Evolutionary conservation across 805 yeast genomes (phyloP), one percentile per base, ranked within the genome.

Genomic region (Naumovozyma castellii): DNA sequence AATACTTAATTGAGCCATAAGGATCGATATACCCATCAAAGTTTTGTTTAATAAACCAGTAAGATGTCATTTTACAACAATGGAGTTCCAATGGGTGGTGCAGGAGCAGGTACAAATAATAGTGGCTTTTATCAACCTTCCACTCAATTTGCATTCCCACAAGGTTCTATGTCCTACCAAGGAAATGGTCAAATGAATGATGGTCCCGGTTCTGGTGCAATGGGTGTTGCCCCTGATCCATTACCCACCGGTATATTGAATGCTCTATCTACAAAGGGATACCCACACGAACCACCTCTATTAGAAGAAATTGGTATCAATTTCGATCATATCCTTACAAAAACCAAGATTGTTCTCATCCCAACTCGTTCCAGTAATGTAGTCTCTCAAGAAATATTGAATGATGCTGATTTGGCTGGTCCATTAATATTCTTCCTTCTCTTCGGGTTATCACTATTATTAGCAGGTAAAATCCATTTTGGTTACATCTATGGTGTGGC

Each of bases 401-500:
- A 79, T 39, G 98, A 90, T 61, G 73, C 92, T 18, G 98, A 92
- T 57, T 69, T 92, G 49, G 97, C 97, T 0, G 98, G 98, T 1
- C 98, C 98, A 1, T 70, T 92, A 25, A 65, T 92, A 32, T 92
- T 90, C 61, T 90, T 90, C 54, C 66, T 92, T 38, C 62, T 86
- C 41, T 90, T 90, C 57, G 98, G 96, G 16, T 73, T 87, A 0
- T 76, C 82, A 44, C 66, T 92, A 39, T 66, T 90, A 37, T 68
- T 88, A 34, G 80, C 95, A 1, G 97, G 98, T 4, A 92, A 90
- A 60, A 84, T 90, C 13, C 97, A 92, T 60, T 92, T 92, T 58
- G 97, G 97, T 2, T 92, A 92, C 61, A 84, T 92, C 37, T 92
- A 92, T 56, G 97, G 98, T 31, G 94, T 92, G 32, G 97, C 96